These are phyloP conservation scores for Clitopilus passeckerianus DNA, from an alignment of 768 basidiomycete genomes.

Conservation along the genomic window DNA sequence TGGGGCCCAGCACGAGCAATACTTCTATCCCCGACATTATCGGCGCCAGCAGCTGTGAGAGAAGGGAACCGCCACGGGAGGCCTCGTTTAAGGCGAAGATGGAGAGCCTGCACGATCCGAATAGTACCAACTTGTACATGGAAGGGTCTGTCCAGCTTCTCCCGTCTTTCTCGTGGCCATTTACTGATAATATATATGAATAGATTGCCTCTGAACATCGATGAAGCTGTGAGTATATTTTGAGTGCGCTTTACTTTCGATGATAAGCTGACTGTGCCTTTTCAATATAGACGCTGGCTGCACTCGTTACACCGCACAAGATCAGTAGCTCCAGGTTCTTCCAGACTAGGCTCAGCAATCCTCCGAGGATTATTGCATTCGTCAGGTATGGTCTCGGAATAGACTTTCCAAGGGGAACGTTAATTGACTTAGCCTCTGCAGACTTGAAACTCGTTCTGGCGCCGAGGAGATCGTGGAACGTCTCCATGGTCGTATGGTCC, in stretches of 20 bases:
- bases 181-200: not conserved
- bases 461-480: conserved; percentile 77
- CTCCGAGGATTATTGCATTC: conserved; percentile 78
- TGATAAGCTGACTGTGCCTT: not conserved
- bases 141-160: conserved; percentile 46
- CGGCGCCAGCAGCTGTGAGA: not conserved
- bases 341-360: conserved; percentile 70
- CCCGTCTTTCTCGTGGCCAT: not conserved
- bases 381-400: conserved; percentile 50
- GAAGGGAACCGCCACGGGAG: conserved; percentile 12
- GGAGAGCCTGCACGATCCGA: conserved; percentile 64
- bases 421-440: conserved; percentile 18
- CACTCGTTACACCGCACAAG: conserved; percentile 62
- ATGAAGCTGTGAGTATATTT: conserved; percentile 46
- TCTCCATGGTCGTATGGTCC: conserved; percentile 74
- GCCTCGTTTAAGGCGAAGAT: conserved; percentile 72
- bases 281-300: conserved; percentile 46
- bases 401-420: not conserved
- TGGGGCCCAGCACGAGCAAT: not conserved
- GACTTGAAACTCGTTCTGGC: conserved; percentile 64
- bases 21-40: not conserved
- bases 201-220: conserved; percentile 66
- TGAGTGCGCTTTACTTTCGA: not conserved
- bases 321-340: conserved; percentile 79
- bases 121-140: conserved; percentile 77